These are phyloP conservation scores for Ogataea sp. DNA, from an alignment of 805 yeast species.

Conservation along the genomic window DNA sequence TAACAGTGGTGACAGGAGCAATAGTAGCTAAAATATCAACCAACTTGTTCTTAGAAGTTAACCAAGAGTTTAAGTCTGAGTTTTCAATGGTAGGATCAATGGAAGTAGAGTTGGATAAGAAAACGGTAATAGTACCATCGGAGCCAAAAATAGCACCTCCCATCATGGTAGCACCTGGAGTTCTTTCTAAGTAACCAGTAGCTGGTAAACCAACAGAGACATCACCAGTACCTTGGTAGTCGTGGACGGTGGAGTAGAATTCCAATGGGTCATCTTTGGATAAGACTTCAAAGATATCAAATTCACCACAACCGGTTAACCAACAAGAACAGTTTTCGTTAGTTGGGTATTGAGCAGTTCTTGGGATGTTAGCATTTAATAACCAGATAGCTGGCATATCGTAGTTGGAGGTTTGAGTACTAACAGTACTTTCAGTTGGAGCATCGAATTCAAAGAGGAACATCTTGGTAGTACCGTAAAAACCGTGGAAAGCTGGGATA, in stretches of 20 bases:
- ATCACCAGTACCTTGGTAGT: slow-evolving; percentile 62
- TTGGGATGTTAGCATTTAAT: slow-evolving; percentile 61
- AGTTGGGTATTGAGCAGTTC: slow-evolving; percentile 63
- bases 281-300: slow-evolving; percentile 68
- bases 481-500: slow-evolving; percentile 70
- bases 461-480: slow-evolving; percentile 60
- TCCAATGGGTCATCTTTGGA: slow-evolving; percentile 47
- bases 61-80: slow-evolving; percentile 37
- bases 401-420: slow-evolving; percentile 29
- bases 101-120: slow-evolving; percentile 44
- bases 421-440: slow-evolving; percentile 43
- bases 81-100: slow-evolving; percentile 38
- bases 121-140: slow-evolving; percentile 53
- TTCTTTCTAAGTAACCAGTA: slow-evolving; percentile 50
- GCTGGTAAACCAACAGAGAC: slow-evolving; percentile 53
- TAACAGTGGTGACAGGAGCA: not conserved
- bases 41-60: slow-evolving; percentile 17
- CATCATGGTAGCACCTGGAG: slow-evolving; percentile 39
- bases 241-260: slow-evolving; percentile 63
- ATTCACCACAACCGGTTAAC: slow-evolving; percentile 74
- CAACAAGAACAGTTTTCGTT: slow-evolving; percentile 65
- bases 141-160: slow-evolving; percentile 69
- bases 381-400: slow-evolving; percentile 77
- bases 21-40: not conserved
- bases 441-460: slow-evolving; percentile 62